Conservation (phyloP, 106 monocot species). For the Dendrobium chrysotoxum region DNA sequence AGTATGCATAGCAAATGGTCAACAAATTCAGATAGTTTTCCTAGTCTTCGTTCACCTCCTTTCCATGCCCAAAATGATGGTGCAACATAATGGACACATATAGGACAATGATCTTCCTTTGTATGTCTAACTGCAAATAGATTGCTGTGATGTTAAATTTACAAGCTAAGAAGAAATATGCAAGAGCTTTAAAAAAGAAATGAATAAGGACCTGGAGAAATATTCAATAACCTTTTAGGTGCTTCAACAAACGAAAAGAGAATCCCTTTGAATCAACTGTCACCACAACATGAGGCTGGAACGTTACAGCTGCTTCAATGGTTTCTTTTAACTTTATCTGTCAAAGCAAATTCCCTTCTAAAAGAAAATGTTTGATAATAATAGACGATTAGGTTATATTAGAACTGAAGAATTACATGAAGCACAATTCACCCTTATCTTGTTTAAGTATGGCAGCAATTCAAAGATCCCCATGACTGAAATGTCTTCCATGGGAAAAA, state of each 20-base stretch:
- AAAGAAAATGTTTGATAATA: slow-evolving; percentile 1
- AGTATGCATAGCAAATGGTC: slow-evolving; percentile 92
- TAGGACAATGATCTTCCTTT: slow-evolving; percentile 21
- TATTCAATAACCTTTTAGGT: slow-evolving; percentile 43
- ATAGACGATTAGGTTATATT: neutral
- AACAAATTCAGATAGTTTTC: slow-evolving; percentile 38
- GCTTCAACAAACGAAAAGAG: slow-evolving; percentile 78
- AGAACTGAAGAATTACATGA: neutral
- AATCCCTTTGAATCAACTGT: slow-evolving; percentile 95
- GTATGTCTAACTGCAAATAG: slow-evolving; percentile 47
- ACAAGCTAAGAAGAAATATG: neutral
- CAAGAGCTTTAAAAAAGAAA: neutral
- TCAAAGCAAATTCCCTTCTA: slow-evolving; percentile 12
- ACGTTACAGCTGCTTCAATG: slow-evolving; percentile 39
- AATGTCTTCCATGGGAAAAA: slow-evolving; percentile 96
- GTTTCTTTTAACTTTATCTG: slow-evolving; percentile 67
- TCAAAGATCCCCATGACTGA: slow-evolving; percentile 96
- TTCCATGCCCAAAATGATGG: slow-evolving; percentile 99
- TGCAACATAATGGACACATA: slow-evolving; percentile 86
- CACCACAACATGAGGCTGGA: slow-evolving; percentile 85
- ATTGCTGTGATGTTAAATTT: neutral
- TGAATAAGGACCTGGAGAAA: neutral
- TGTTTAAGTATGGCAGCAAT: slow-evolving; percentile 70
- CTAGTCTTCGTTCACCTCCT: slow-evolving; percentile 83
- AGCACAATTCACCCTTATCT: slow-evolving; percentile 49